Base-by-base conservation (phyloP, 768 basidiomycete species). In the Amanita brunnescens region DNA sequence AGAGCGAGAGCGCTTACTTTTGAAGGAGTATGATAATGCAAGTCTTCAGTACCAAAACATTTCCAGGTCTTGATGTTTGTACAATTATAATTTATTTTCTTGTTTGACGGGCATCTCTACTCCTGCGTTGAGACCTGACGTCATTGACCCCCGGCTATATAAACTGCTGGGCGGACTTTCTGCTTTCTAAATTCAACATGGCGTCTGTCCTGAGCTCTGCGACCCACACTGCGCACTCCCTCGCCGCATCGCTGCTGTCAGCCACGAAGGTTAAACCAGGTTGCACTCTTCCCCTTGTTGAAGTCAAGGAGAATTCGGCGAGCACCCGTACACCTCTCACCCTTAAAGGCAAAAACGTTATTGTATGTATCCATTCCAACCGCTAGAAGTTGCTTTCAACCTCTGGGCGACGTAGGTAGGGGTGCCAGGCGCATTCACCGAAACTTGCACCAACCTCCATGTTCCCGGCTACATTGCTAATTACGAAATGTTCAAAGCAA, bases 1-100 rank as follows among this genome's bases (percentile, higher is more conserved):
- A 52, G 85, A 93, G 61, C 77, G 83, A 55, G 76, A 82, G 23
- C 69, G 80, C 44, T 62, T 94, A 48, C 94, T 97, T 63, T 77
- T 79, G 47, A 67, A 73, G 49, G 84, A 89, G 62, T 95, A 96
- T 67, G 83, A 90, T 58, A 80, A 77, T 43, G 80, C 91, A 5
- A 81, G 77, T 57, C 62, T 82, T 51, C 77, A 79, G 51, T 95
- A 95, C 64, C 88, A 91, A 67, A 93, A 88, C 63, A 73, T 88
- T 52, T 81, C 87, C 23, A 77, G 86, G 55, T 85, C 87, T 57
- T 91, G 64, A 77, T 43, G 29, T 33, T 23, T 48, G 47, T 48
- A 38, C n/a, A 35, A 37, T 48, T 48, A 29, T 49, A 39, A 37
- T 39, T 49, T 49, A 49, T 39, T 45, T 30, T n/a, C n/a, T n/a